Evolutionary conservation across 2,329 filamentous ascomycete genomes (phyloP).

Genomic region (Xylariaceae sp.): DNA sequence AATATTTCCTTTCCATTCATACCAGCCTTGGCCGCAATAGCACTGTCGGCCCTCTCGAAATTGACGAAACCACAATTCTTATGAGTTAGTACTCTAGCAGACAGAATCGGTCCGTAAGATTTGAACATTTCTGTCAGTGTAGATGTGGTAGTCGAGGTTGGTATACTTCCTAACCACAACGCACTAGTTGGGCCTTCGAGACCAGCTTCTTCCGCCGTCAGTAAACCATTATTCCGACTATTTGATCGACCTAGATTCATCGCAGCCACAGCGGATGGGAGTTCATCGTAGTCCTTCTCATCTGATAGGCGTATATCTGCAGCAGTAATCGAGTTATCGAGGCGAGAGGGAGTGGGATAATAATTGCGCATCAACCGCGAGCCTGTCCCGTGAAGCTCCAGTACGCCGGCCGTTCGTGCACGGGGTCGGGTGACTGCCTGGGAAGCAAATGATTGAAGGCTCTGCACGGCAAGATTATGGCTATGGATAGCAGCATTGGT

Average conservation of each 20-base stretch:
- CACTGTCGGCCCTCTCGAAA: constrained; percentile 87
- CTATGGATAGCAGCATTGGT: constrained; percentile 73
- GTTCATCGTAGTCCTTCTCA: constrained; percentile 72
- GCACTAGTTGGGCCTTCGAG: constrained; percentile 88
- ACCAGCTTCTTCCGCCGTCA: constrained; percentile 71
- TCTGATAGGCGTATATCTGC: constrained; percentile 72
- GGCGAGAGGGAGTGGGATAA: constrained; percentile 65
- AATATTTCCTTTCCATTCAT: constrained; percentile 98
- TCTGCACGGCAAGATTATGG: constrained; percentile 87
- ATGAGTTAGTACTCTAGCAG: constrained; percentile 88
- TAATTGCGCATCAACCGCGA: constrained; percentile 65
- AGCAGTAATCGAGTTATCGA: constrained; percentile 71
- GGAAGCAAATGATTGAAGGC: constrained; percentile 66
- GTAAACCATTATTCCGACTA: constrained; percentile 61
- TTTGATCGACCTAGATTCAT: constrained; percentile 68
- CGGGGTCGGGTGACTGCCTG: constrained; percentile 80
- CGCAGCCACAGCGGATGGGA: constrained; percentile 76
- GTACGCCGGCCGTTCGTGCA: constrained; percentile 83
- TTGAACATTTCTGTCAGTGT: constrained; percentile 94
- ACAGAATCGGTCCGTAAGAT: constrained; percentile 85
- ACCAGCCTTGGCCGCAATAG: constrained; percentile 78
- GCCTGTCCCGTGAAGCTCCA: constrained; percentile 65
- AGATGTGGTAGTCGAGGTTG: constrained; percentile 91
- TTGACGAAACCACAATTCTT: constrained; percentile 99
- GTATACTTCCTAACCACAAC: constrained; percentile 95